phyloP scores from a whole-genome alignment of 2,329 filamentous ascomycete genomes.

The Fonsecaea erecta region DNA sequence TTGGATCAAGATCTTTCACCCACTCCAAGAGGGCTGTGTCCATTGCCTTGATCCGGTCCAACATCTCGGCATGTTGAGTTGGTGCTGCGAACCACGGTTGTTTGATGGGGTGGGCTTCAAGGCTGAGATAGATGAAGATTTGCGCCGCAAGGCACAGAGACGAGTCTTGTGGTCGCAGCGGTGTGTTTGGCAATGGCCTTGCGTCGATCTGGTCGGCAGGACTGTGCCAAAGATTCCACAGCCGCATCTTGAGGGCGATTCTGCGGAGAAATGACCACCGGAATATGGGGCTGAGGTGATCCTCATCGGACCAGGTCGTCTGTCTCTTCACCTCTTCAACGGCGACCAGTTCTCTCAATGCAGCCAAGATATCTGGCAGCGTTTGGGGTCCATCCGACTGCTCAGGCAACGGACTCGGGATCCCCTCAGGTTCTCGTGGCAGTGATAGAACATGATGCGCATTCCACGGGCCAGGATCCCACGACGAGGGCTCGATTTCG shows the following conservation, averaged over 20 bases:
- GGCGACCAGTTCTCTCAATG: constrained; percentile 1
- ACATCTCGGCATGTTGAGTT: constrained; percentile 8
- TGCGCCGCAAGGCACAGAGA: constrained; percentile 13
- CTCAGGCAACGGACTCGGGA: background rate
- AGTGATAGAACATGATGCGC: background rate
- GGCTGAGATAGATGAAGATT: constrained; percentile 16
- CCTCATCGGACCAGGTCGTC: constrained; percentile 6
- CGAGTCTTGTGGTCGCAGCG: background rate
- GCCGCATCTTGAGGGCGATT: constrained; percentile 14
- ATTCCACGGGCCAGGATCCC: constrained; percentile 15
- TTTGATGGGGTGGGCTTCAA: constrained; percentile 9
- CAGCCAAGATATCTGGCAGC: constrained; percentile 3
- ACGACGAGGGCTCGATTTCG: constrained; percentile 12
- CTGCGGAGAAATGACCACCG: constrained; percentile 11
- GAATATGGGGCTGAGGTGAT: constrained; percentile 12
- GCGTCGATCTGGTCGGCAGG: background rate
- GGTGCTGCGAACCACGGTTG: constrained; percentile 6
- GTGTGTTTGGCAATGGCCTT: background rate
- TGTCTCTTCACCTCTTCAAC: constrained; percentile 11
- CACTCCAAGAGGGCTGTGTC: background rate
- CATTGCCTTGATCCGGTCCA: constrained; percentile 1
- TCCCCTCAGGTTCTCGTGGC: background rate
- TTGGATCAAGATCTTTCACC: background rate
- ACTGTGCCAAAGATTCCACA: constrained; percentile 10
- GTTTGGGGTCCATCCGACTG: background rate